Evolutionary conservation across 1,284 basidiomycete genomes (phyloP), one percentile per base, ranked within the genome.

Genomic region (Naganishia cerealis): DNA sequence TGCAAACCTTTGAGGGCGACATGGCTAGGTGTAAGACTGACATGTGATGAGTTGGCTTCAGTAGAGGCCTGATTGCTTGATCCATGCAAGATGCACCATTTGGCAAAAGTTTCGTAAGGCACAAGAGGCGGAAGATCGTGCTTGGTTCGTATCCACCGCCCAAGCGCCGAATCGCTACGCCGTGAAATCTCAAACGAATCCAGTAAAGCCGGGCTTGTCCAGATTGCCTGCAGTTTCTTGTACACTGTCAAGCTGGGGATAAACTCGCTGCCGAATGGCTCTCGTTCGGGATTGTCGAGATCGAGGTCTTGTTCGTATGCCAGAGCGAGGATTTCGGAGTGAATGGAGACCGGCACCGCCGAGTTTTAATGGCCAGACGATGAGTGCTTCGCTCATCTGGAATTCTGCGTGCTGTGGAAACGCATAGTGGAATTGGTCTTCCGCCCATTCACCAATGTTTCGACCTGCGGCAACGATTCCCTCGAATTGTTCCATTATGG

Each of bases 301-400:
- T 40, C 50, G 26, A 53, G 43, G 6, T 29, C 38, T 33, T 63
- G 26, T 63, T 63, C 39, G 39, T 63, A 63, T 12, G 61, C 50
- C 38, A 54, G 18, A 24, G 61, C 50, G 15, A 53, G 50, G 21
- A 46, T 38, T 38, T 2, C 50, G 24, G n/a, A 63, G 26, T 24
- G 57, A 62, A 6, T 67, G 66, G 16, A 67, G 52, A 6, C 53
- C 66, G n/a, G 61, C 55, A 6, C 66, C 58, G 9, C 66, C 66
- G 18, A 67, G 52, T 24, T 36, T 50, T 12, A 67, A 58, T 13
- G 66, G 66, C 66, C 66, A 67, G 9, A 61, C n/a, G n/a, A 38
- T 54, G 4, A 67, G 26, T 0, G 52, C 66, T 54, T 62, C 43
- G 40, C 39, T 16, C n/a, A 50, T 33, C 24, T 61, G 36, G 5